Conservation (phyloP, 176 grass and related monocot species). For the Oryza meyeriana region DNA sequence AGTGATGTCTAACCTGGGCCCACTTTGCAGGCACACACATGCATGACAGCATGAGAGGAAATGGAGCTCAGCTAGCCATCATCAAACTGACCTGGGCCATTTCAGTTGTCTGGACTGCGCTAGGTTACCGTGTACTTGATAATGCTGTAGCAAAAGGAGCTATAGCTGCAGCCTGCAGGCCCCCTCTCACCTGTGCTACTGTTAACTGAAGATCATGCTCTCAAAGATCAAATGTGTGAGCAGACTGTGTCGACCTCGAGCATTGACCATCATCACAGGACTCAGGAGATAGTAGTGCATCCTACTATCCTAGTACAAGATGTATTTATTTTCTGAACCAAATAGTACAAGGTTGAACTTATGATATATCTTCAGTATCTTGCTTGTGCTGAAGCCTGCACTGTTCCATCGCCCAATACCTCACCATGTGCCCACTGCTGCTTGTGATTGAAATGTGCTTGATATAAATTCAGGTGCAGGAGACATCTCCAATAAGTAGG, state of each 20-base stretch:
- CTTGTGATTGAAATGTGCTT: background rate
- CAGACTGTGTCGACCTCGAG: background rate
- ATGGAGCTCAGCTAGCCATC: background rate
- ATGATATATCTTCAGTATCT: background rate
- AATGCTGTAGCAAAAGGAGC: background rate
- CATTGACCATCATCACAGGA: background rate
- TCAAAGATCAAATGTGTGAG: background rate
- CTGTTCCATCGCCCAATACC: background rate
- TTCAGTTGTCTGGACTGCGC: background rate
- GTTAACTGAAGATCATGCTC: background rate
- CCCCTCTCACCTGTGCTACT: background rate
- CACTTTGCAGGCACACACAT: background rate
- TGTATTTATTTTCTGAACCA: background rate
- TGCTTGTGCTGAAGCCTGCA: background rate
- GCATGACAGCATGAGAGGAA: background rate
- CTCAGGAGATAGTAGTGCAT: background rate
- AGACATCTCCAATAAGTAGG: background rate
- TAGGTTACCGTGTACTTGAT: background rate
- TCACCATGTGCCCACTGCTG: background rate
- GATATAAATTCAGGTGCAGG: background rate
- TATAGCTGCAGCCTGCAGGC: background rate
- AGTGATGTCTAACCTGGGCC: background rate
- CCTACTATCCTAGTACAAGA: background rate
- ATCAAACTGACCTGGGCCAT: background rate
- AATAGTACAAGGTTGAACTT: background rate